phyloP scores from a whole-genome alignment of 2,329 filamentous ascomycete species.

The Penicillium sp. region DNA sequence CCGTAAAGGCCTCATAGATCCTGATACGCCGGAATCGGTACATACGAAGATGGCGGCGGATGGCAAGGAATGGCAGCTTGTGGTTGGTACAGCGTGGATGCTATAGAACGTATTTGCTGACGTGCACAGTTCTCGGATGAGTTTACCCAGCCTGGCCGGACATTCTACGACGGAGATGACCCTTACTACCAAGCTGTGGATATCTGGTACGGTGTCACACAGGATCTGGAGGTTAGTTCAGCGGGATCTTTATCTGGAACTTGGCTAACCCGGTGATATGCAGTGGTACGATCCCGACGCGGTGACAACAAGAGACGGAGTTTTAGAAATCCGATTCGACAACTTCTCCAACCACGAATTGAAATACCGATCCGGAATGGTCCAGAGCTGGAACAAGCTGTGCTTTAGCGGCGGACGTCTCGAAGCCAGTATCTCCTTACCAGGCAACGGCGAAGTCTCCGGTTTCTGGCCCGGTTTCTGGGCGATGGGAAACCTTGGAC shows the following conservation, averaged over 20 bases:
- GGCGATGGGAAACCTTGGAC: constrained; percentile 74
- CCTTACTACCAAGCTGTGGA: constrained; percentile 71
- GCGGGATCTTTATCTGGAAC: neutral
- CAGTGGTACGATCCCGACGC: constrained; percentile 75
- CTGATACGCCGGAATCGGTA: constrained; percentile 66
- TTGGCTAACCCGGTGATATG: constrained; percentile 12
- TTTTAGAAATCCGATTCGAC: constrained; percentile 68
- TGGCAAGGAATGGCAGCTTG: constrained; percentile 66
- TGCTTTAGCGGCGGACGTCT: constrained; percentile 74
- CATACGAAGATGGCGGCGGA: constrained; percentile 61
- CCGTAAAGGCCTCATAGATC: constrained; percentile 66
- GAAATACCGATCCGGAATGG: constrained; percentile 73
- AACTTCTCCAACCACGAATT: constrained; percentile 68
- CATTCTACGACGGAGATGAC: constrained; percentile 74
- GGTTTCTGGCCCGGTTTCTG: constrained; percentile 79
- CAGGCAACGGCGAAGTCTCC: constrained; percentile 67
- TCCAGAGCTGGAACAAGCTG: constrained; percentile 75
- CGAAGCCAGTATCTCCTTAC: constrained; percentile 72
- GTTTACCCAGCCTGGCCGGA: constrained; percentile 69
- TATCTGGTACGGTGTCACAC: constrained; percentile 73
- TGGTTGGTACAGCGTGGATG: constrained; percentile 45
- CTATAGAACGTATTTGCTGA: constrained; percentile 9
- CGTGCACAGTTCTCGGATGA: constrained; percentile 67
- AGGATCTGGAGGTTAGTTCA: constrained; percentile 65
- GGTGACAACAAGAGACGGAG: constrained; percentile 65